Base-by-base conservation (phyloP, 768 basidiomycete species). In the Naematelia encephala region DNA sequence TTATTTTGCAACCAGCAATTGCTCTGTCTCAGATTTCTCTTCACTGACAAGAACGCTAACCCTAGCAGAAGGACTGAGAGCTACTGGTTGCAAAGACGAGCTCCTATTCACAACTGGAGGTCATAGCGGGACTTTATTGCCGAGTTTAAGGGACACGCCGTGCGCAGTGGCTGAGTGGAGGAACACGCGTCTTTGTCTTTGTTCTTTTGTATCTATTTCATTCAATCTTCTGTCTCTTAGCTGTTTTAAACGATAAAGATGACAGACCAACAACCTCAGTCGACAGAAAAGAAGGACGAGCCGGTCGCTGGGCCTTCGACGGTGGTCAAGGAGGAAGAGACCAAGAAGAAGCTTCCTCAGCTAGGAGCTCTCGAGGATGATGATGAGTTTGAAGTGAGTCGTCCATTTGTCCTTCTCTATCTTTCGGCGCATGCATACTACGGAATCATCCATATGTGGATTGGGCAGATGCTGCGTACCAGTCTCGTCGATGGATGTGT, bases 301-400 rank as follows among this genome's bases (percentile, higher is more conserved):
- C 48, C 48, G 4, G 22, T 27, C 4, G 48, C 48, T 14, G 48
- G 27, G 22, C 11, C 48, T 14, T 50, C 48, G 34, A 48, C 25
- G 59, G 22, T n/a, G 42, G 25, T 22, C 3, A 43, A 52, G 29
- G 54, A 56, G 5, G 59, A 47, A 44, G 34, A 51, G 5, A 62
- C 57, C 44, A 68, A 66, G 65, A 75, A 75, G 68, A 68, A 71
- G 56, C 82, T 83, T 48, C 84, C 84, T 3, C 85, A 88, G 70
- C 83, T 94, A 0, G 90, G 91, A 43, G 86, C 91, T n/a, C 80
- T 97, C 5, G 92, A 97, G 72, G 92, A 97, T 75, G 92, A 97
- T 75, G 92, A 97, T 75, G 92, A 97, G 80, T 97, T 97, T 68
- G 92, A 78, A 69, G 77, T 78, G 51, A 56, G 77, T 70, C 22